These are phyloP conservation scores for Eremomyces bilateralis DNA, from an alignment of 495 filamentous ascomycete genomes.

Conservation along the genomic window DNA sequence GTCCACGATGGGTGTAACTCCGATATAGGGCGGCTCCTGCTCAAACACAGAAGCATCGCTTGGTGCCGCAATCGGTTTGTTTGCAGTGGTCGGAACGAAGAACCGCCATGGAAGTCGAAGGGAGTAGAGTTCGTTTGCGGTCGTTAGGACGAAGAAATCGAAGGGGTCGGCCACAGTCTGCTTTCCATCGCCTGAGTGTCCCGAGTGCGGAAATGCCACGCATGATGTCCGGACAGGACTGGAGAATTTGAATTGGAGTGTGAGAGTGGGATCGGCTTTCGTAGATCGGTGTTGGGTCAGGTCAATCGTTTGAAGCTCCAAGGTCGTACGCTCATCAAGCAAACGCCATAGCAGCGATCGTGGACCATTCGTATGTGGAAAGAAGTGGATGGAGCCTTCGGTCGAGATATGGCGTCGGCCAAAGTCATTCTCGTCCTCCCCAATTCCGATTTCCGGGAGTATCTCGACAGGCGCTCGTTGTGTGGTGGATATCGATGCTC, in stretches of 20 bases:
- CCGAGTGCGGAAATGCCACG: no score
- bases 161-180: slow-evolving; percentile 62
- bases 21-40: no score
- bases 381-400: slow-evolving; percentile 66
- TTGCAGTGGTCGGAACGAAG: slow-evolving; percentile 41
- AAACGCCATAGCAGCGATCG: slow-evolving; percentile 79
- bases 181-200: no score
- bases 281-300: slow-evolving; percentile 45
- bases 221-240: slow-evolving; percentile 47
- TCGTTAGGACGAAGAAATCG: slow-evolving; percentile 63
- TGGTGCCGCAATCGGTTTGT: no score
- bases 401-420: slow-evolving; percentile 50
- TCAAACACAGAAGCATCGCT: no score
- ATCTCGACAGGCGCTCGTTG: slow-evolving; percentile 82
- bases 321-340: slow-evolving; percentile 52
- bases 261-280: slow-evolving; percentile 41
- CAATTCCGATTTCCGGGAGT: slow-evolving; percentile 78
- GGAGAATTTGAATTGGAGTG: slow-evolving; percentile 56
- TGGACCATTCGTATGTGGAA: slow-evolving; percentile 34
- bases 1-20: slow-evolving; percentile 44
- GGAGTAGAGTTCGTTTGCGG: slow-evolving; percentile 54
- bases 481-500: no score
- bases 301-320: slow-evolving; percentile 70
- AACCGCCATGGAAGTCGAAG: slow-evolving; percentile 60
- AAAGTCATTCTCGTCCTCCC: slow-evolving; percentile 99